Percentiles rank a stretch among this genome's conserved stretches.
phyloP scores from a whole-genome alignment of 495 filamentous ascomycete genomes.

The Bombardia bombarda region DNA sequence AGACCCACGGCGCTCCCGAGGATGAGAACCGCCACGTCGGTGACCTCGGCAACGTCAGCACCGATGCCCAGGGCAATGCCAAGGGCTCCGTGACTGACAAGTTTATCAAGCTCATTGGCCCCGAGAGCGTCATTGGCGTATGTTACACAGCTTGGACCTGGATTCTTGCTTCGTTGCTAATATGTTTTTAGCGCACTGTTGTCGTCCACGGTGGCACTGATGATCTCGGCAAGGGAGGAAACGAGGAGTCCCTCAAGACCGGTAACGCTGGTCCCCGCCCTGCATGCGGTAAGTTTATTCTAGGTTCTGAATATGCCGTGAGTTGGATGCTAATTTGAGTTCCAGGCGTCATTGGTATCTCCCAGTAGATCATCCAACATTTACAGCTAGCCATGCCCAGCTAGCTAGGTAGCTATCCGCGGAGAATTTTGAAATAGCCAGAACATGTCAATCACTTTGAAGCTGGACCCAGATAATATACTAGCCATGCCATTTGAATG shows the following conservation, averaged over 20 bases:
- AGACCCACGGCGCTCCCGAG: conserved; percentile 80
- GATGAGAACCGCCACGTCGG: conserved; percentile 88
- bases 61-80: conserved; percentile 82
- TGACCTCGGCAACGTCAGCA: conserved; percentile 94
- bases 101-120: conserved; percentile 87
- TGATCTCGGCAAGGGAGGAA: conserved; percentile 83
- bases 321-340: conserved; percentile 34
- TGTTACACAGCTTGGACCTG: conserved; percentile 22
- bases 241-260: conserved; percentile 93
- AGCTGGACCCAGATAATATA: no score
- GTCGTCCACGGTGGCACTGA: conserved; percentile 93
- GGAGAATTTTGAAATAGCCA: no score
- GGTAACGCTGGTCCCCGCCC: conserved; percentile 89
- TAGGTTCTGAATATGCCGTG: conserved; percentile 1
- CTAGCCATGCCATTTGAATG: no score
- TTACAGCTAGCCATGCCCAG: no score
- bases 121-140: conserved; percentile 92
- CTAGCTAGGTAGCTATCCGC: no score
- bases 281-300: conserved; percentile 61
- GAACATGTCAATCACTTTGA: no score
- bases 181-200: conserved; percentile 65
- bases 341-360: conserved; percentile 77
- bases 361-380: conserved; percentile 33
- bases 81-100: conserved; percentile 67
- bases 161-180: neutral